Conservation (phyloP, 768 basidiomycete species). For the Tulasnella sp. region DNA sequence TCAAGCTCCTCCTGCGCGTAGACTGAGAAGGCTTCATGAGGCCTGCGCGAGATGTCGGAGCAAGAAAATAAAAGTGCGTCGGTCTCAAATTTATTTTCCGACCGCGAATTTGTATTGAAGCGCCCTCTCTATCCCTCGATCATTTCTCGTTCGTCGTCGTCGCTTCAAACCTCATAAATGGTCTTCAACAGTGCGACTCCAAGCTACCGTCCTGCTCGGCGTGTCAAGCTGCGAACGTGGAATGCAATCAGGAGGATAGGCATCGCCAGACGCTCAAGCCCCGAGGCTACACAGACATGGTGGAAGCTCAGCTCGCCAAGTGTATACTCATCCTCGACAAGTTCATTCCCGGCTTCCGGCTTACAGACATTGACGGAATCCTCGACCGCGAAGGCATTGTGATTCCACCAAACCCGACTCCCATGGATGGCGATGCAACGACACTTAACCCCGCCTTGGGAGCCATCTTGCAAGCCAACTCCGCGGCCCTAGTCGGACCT, state of each 20-base stretch:
- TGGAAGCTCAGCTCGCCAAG: conserved; percentile 79
- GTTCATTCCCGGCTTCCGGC: conserved; percentile 66
- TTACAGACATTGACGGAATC: conserved; percentile 67
- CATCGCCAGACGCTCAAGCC: conserved; percentile 86
- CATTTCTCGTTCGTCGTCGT: conserved; percentile 41
- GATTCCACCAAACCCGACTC: not conserved
- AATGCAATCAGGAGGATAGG: conserved; percentile 86
- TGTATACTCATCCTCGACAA: conserved; percentile 78
- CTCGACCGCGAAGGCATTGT: conserved; percentile 44
- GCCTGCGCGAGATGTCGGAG: conserved; percentile 91
- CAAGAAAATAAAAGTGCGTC: conserved; percentile 91
- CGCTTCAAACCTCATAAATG: conserved; percentile 11
- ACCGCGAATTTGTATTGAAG: conserved; percentile 42
- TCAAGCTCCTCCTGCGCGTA: conserved; percentile 57
- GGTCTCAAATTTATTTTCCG: conserved; percentile 81
- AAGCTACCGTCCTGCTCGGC: conserved; percentile 87
- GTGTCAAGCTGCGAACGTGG: conserved; percentile 75
- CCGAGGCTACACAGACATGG: conserved; percentile 77
- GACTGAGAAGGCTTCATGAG: conserved; percentile 86
- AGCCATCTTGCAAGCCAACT: conserved; percentile 24
- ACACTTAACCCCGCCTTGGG: conserved; percentile 27
- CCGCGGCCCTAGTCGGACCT: conserved; percentile 12
- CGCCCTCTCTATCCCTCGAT: conserved; percentile 25
- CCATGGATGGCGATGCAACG: conserved; percentile 8
- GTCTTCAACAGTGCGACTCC: conserved; percentile 71